Evolutionary conservation across 129 eudicot species (phyloP), one percentile per base, ranked within the genome.

Genomic region (Chrysanthemum seticuspe): DNA sequence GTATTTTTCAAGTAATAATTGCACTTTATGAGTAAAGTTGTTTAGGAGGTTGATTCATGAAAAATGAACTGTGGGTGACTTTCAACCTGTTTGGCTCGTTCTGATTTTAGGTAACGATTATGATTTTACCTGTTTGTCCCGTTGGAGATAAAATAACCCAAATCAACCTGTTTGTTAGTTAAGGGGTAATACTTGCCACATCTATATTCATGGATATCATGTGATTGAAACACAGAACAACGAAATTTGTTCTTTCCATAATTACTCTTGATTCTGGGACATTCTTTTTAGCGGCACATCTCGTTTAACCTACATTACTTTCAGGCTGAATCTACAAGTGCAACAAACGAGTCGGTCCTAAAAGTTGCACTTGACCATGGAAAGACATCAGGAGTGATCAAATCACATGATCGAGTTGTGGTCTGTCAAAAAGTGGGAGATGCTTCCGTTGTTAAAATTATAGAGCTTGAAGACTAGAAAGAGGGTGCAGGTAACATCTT

Each of bases 391-490:
- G 97, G 97, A 53, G 81, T 91, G 45, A 76, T 91, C 73, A 91
- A 87, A 68, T 81, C 97, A 31, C 97, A 82, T 67, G 97, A 91
- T 36, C 85, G 97, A 16, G 91, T 91, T 18, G 97, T 91, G 23
- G 86, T 91, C 34, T 91, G 91, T 80, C 97, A 91, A 83, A 91
- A 91, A 80, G 88, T 91, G 47, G 97, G 97, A 52, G 97, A 91
- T 78, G 86, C 88, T 19, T 91, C 97, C 2, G 95, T 87, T 65
- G 97, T 91, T 47, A 91, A 91, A 83, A 87, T 91, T 69, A 87
- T 91, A 62, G 97, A 91, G 84, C 89, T 87, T 51, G 91, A 91
- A 71, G 89, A 87, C 60, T 91, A 84, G 82, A 65, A 14, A 21
- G 6, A 10, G 50, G 4, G 45, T 8, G 62, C 2, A 40, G 47